phyloP scores from a whole-genome alignment of 768 basidiomycete species.

The Naganishia kalamii region DNA sequence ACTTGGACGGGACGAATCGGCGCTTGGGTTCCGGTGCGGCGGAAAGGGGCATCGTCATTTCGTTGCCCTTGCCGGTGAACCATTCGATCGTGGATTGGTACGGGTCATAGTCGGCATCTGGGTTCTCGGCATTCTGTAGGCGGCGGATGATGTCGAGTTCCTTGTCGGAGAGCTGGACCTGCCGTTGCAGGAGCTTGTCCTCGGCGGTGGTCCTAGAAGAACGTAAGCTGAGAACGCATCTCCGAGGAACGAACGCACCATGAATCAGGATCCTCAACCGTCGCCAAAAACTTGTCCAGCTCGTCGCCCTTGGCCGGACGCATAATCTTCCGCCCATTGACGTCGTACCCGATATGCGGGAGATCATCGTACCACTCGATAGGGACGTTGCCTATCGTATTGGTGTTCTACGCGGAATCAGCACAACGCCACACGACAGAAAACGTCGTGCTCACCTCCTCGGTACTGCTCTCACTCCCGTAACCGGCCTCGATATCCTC shows the following conservation, averaged over 20 bases:
- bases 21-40: slow-evolving; percentile 90
- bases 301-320: slow-evolving; percentile 93
- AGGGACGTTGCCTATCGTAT: slow-evolving; percentile 88
- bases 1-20: slow-evolving; percentile 94
- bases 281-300: slow-evolving; percentile 89
- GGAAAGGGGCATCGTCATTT: slow-evolving; percentile 87
- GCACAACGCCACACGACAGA: neutral
- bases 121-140: slow-evolving; percentile 83
- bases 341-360: slow-evolving; percentile 95
- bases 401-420: slow-evolving; percentile 61
- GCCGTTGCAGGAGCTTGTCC: slow-evolving; percentile 76
- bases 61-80: slow-evolving; percentile 94
- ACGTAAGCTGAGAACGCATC: neutral
- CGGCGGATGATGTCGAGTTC: slow-evolving; percentile 92
- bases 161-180: slow-evolving; percentile 77
- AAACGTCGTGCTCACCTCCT: slow-evolving; percentile 42
- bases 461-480: slow-evolving; percentile 48
- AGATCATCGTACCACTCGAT: slow-evolving; percentile 99
- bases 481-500: slow-evolving; percentile 48
- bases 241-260: slow-evolving; percentile 59
- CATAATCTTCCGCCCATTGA: slow-evolving; percentile 87
- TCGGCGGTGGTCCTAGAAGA: slow-evolving; percentile 70
- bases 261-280: slow-evolving; percentile 80
- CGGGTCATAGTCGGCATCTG: slow-evolving; percentile 81
- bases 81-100: slow-evolving; percentile 91